These are phyloP conservation scores for Naganishia liquefaciens DNA, from an alignment of 1,284 basidiomycete species.

Conservation along the genomic window DNA sequence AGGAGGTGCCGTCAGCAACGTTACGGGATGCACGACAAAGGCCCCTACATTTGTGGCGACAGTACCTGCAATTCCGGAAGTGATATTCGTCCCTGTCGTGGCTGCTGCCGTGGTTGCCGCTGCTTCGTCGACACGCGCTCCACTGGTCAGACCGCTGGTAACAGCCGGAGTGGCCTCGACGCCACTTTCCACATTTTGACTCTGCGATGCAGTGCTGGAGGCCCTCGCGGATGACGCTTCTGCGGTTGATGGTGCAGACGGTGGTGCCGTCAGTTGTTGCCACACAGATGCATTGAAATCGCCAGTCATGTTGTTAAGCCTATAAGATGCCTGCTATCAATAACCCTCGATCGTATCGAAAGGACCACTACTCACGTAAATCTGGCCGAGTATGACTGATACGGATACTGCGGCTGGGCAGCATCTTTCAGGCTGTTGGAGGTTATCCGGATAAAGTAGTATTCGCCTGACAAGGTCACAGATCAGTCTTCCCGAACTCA, in stretches of 20 bases:
- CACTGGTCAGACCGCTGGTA: not conserved
- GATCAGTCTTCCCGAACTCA: not conserved
- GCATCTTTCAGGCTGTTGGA: slow-evolving; percentile 61
- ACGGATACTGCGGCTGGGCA: slow-evolving; percentile 59
- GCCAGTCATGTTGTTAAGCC: slow-evolving; percentile 49
- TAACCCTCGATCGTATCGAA: not conserved
- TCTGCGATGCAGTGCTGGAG: not conserved
- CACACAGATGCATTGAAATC: slow-evolving; percentile 47
- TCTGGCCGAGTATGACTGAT: slow-evolving; percentile 76
- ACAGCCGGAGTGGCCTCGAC: not conserved
- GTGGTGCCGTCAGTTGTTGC: slow-evolving; percentile 39
- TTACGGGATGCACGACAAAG: not conserved
- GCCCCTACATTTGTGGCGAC: not conserved
- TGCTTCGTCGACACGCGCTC: too few relatives aligned
- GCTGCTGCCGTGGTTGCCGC: too few relatives aligned
- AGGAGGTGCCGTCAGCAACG: too few relatives aligned
- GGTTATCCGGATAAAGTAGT: slow-evolving; percentile 62
- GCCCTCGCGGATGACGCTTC: not conserved
- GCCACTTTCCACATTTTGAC: not conserved
- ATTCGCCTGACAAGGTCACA: slow-evolving; percentile 37
- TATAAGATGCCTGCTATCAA: slow-evolving; percentile 8
- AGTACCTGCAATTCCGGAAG: too few relatives aligned
- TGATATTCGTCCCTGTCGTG: too few relatives aligned
- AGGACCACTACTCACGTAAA: slow-evolving; percentile 56
- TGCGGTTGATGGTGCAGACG: slow-evolving; percentile 1